phyloP scores from a whole-genome alignment of 352 stramenopile species.

The Blastocystis sp. region DNA sequence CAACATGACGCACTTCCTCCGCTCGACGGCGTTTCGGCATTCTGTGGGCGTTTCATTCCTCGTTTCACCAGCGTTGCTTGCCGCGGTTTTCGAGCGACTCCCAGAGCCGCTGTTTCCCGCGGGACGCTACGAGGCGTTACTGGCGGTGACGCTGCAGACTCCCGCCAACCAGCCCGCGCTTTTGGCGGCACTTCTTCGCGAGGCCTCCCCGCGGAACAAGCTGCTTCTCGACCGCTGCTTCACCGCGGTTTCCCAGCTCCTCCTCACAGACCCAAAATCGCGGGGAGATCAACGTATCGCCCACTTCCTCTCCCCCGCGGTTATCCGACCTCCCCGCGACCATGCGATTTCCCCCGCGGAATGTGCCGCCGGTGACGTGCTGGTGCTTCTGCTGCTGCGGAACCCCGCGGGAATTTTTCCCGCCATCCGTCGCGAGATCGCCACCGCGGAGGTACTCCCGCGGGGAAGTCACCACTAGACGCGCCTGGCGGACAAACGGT shows the following conservation, averaged over 20 bases:
- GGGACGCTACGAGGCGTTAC: background rate
- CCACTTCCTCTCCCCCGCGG: background rate
- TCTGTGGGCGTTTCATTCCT: background rate
- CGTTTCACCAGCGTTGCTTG: background rate
- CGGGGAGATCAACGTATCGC: background rate
- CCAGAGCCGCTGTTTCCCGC: background rate
- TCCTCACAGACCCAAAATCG: background rate
- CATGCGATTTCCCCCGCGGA: background rate
- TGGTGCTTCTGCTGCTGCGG: background rate
- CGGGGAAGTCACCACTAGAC: background rate
- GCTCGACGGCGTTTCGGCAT: background rate
- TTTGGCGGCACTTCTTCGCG: conserved; percentile 2
- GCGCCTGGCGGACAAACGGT: conserved; percentile 1
- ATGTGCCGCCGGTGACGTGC: background rate
- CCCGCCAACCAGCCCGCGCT: background rate
- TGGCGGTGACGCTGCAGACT: background rate
- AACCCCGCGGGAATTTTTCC: background rate
- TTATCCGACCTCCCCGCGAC: background rate
- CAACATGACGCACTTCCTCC: background rate
- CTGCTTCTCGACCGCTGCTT: conserved; percentile 20
- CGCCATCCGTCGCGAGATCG: background rate
- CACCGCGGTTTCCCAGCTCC: background rate
- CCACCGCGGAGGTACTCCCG: background rate
- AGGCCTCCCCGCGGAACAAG: background rate
- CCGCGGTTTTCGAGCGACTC: background rate